Evolutionary conservation across 768 basidiomycete species (phyloP).

Genomic region (Tephrocybe sp.): DNA sequence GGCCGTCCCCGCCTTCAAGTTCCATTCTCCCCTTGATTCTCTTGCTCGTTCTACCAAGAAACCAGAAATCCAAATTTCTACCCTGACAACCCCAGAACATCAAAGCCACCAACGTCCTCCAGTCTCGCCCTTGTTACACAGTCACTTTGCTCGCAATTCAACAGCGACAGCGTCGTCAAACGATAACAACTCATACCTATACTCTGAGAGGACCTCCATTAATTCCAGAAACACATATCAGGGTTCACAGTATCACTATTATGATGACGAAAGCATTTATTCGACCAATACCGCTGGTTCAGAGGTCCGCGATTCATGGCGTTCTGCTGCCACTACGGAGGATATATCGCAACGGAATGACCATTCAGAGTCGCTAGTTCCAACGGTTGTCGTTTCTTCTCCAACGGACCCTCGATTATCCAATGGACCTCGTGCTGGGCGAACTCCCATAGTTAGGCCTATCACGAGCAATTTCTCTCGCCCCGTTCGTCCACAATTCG

Average conservation of each 20-base stretch:
- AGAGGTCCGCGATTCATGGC: conserved; percentile 41
- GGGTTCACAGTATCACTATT: conserved; percentile 28
- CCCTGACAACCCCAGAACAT: conserved; percentile 6
- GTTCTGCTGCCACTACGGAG: conserved; percentile 22
- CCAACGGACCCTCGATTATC: conserved; percentile 24
- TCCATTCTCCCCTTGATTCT: conserved; percentile 53
- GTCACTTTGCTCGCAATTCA: conserved; percentile 42
- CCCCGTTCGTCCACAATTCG: conserved; percentile 46
- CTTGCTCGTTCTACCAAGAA: conserved; percentile 54
- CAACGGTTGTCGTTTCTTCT: conserved; percentile 55
- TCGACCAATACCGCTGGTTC: conserved; percentile 25
- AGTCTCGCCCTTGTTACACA: conserved; percentile 45
- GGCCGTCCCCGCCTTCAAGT: conserved; percentile 20
- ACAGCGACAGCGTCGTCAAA: conserved; percentile 36
- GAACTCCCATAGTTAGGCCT: conserved; percentile 42
- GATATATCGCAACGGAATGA: conserved; percentile 4
- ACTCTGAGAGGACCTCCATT: conserved; percentile 21
- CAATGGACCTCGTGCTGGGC: conserved; percentile 22
- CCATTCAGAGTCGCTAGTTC: conserved; percentile 29
- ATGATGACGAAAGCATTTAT: conserved; percentile 43
- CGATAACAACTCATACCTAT: conserved; percentile 34
- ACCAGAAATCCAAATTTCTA: conserved; percentile 17
- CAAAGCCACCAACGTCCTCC: conserved; percentile 17
- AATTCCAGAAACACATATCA: conserved; percentile 28
- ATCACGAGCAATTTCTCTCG: conserved; percentile 61